Evolutionary conservation across 2,329 filamentous ascomycete genomes (phyloP).

Genomic region (Sporothrix dimorphospora): DNA sequence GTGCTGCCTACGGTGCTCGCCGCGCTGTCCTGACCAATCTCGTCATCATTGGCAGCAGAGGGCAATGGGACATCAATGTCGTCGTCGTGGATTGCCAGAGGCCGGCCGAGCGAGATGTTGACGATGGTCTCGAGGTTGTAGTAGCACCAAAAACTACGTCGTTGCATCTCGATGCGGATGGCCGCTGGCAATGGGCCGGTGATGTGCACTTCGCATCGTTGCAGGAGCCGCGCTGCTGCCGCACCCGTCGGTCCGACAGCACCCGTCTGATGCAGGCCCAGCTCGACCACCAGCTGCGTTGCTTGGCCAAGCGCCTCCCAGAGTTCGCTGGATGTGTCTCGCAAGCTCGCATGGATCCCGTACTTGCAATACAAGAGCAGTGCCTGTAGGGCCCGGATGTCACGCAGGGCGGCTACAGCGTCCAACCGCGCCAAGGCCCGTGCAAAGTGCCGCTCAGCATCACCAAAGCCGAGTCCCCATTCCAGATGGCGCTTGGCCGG

Average conservation of each 20-base stretch:
- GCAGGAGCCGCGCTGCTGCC: neutral
- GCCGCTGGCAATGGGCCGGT: neutral
- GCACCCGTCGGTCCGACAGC: neutral
- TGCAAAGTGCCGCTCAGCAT: conserved; percentile 18
- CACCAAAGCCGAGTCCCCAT: conserved; percentile 8
- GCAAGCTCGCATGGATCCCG: conserved; percentile 18
- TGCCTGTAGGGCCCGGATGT: conserved; percentile 23
- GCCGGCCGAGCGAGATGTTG: conserved; percentile 21
- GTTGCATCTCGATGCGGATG: conserved; percentile 21
- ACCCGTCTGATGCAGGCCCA: conserved; percentile 15
- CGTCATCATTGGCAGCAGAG: neutral
- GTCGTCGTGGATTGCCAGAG: conserved; percentile 23
- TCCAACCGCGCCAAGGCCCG: conserved; percentile 18
- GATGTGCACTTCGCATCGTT: conserved; percentile 23
- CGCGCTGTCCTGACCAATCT: neutral
- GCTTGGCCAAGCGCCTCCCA: conserved; percentile 22
- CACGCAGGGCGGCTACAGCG: neutral
- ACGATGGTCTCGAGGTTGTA: conserved; percentile 26
- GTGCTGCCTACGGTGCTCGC: neutral
- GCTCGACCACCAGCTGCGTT: conserved; percentile 19
- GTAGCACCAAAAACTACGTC: conserved; percentile 25
- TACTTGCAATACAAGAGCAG: conserved; percentile 22
- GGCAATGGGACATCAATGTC: conserved; percentile 17
- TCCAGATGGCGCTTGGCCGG: conserved; percentile 9
- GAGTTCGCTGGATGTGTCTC: conserved; percentile 22